phyloP scores from a whole-genome alignment of 192 early-diverging fungal genomes.

The Thamnidium elegans region DNA sequence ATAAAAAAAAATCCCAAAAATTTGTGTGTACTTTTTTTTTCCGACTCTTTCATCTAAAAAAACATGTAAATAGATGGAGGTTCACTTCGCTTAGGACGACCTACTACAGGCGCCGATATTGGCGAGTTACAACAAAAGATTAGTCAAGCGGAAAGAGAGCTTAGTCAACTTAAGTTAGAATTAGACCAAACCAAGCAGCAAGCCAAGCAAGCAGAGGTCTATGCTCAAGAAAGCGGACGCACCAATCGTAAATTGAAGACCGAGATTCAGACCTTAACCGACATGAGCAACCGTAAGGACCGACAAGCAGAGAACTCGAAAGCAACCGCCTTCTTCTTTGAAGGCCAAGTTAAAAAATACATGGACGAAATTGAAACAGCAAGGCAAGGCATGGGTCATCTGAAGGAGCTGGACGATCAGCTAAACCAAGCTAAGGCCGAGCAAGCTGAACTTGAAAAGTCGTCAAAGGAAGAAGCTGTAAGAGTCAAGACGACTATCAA shows the following conservation, averaged over 20 bases:
- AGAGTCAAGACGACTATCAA: conserved; percentile 25
- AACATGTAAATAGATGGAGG: background rate
- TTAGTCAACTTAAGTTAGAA: conserved; percentile 20
- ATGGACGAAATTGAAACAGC: conserved; percentile 41
- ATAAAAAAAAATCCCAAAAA: no score
- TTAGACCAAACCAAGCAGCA: conserved; percentile 32
- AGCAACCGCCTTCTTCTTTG: conserved; percentile 43
- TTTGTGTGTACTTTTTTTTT: no score
- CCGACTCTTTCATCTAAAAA: background rate
- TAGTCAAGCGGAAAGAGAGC: conserved; percentile 30
- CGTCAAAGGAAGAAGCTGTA: conserved; percentile 23
- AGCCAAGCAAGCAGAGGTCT: conserved; percentile 32
- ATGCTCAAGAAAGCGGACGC: conserved; percentile 32
- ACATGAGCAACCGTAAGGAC: conserved; percentile 41
- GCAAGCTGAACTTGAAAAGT: conserved; percentile 22
- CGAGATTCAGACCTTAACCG: conserved; percentile 40
- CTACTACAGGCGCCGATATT: conserved; percentile 33
- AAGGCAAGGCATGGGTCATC: conserved; percentile 32
- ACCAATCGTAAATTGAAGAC: conserved; percentile 37
- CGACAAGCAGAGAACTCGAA: conserved; percentile 41
- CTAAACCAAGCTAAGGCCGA: conserved; percentile 28
- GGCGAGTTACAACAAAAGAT: conserved; percentile 40
- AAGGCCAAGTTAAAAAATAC: conserved; percentile 41
- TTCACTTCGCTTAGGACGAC: background rate
- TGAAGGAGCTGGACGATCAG: conserved; percentile 38